Percentiles rank a stretch among this genome's conserved stretches.
These are phyloP conservation scores for Cladosporium oxysporum DNA, from an alignment of 2,329 filamentous ascomycete species.

Conservation along the genomic window DNA sequence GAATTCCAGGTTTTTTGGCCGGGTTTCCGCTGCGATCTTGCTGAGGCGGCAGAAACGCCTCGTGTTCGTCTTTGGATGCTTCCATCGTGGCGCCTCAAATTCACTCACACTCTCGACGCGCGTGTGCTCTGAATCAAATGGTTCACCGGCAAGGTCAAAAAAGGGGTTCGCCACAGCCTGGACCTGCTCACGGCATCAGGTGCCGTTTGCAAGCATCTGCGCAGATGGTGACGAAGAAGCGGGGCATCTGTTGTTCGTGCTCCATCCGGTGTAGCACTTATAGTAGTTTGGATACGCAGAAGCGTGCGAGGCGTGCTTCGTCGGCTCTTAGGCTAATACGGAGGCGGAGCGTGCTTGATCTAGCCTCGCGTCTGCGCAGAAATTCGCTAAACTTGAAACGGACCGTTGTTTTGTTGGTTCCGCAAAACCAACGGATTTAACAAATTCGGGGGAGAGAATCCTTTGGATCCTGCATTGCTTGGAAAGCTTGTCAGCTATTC, in stretches of 20 bases:
- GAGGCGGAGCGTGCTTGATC: conserved; percentile 11
- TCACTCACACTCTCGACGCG: not conserved
- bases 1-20: not conserved
- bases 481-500: not conserved
- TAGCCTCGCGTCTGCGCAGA: conserved; percentile 4
- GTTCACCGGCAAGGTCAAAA: not conserved
- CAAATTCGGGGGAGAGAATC: not conserved
- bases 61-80: conserved; percentile 5
- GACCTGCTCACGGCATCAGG: not conserved
- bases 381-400: conserved; percentile 16
- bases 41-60: conserved; percentile 4
- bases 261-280: conserved; percentile 14
- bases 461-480: not conserved
- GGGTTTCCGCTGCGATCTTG: not conserved
- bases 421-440: not conserved
- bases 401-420: not conserved
- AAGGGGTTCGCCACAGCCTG: not conserved
- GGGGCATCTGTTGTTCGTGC: not conserved
- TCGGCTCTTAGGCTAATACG: conserved; percentile 19
- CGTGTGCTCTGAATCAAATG: not conserved
- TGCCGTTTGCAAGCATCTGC: not conserved
- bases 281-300: not conserved
- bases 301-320: not conserved
- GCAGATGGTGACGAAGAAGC: conserved; percentile 2
- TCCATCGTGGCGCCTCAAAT: not conserved